Evolutionary conservation across 106 monocot genomes (phyloP).

Genomic region (Dendrobium officinale): DNA sequence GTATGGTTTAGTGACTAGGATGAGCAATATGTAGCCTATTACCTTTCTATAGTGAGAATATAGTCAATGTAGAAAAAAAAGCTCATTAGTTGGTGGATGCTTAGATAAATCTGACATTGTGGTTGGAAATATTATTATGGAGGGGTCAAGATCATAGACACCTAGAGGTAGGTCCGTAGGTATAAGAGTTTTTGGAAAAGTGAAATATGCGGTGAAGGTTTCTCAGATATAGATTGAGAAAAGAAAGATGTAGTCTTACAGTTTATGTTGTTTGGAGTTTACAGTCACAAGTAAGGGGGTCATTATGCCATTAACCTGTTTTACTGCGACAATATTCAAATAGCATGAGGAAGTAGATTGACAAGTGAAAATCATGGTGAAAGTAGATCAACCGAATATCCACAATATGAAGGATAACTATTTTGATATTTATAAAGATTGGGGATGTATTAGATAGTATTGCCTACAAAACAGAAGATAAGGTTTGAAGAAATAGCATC

Average conservation of each 20-base stretch:
- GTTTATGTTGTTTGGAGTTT: not conserved
- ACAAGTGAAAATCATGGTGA: not conserved
- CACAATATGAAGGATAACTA: not conserved
- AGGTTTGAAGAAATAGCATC: too few species aligned
- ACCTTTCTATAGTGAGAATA: not conserved
- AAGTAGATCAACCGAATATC: not conserved
- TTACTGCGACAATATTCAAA: not conserved
- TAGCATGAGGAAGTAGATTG: not conserved
- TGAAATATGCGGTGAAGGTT: not conserved
- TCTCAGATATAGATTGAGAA: not conserved
- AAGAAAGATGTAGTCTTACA: not conserved
- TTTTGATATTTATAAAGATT: not conserved
- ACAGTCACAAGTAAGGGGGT: not conserved
- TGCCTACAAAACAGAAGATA: not conserved
- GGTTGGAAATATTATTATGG: too few species aligned
- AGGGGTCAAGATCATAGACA: not conserved
- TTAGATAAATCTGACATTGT: too few species aligned
- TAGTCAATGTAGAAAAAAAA: not conserved
- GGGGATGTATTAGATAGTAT: not conserved
- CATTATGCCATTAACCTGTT: not conserved
- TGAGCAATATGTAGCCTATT: not conserved
- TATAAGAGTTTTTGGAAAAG: not conserved
- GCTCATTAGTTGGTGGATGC: not conserved
- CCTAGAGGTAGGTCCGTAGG: not conserved
- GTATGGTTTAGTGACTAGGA: not conserved